phyloP scores from a whole-genome alignment of 1,284 basidiomycete species.

The Leucoagaricus sp. region DNA sequence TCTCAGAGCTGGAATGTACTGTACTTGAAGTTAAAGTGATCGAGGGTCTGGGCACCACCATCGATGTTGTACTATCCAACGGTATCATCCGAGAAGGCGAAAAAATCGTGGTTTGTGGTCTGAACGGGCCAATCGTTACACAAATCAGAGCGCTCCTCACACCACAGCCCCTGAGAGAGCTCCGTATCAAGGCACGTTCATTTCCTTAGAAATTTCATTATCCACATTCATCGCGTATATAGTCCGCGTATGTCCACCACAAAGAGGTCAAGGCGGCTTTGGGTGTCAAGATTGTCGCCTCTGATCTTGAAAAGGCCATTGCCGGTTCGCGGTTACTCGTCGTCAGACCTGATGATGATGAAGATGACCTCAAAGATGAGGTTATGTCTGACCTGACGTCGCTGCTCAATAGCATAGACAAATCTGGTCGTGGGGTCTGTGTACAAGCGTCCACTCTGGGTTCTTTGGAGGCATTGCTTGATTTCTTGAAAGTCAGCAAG shows the following conservation, averaged over 20 bases:
- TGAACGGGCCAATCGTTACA: constrained; percentile 97
- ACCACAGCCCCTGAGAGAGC: constrained; percentile 94
- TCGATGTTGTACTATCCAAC: constrained; percentile 97
- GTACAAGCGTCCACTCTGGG: constrained; percentile 98
- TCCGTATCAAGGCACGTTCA: constrained; percentile 86
- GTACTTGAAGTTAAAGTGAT: constrained; percentile 99
- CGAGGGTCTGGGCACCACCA: constrained; percentile 97
- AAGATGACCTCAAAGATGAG: constrained; percentile 93
- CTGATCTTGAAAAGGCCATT: constrained; percentile 98
- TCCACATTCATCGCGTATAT: constrained; percentile 7
- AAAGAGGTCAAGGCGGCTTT: constrained; percentile 98
- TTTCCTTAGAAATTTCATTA: not conserved
- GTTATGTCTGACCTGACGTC: constrained; percentile 96
- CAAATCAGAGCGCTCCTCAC: constrained; percentile 94
- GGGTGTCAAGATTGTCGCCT: constrained; percentile 95
- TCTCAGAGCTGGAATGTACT: constrained; percentile 98
- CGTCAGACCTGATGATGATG: constrained; percentile 92
- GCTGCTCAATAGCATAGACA: constrained; percentile 90
- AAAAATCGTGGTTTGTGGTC: constrained; percentile 94
- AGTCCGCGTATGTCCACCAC: constrained; percentile 98
- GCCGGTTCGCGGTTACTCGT: constrained; percentile 95
- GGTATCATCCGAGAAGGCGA: constrained; percentile 94
- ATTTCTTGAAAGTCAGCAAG: constrained; percentile 95
- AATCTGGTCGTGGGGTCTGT: constrained; percentile 93
- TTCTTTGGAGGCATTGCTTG: constrained; percentile 94